Conservation (phyloP, 768 basidiomycete genomes). For the Lepiota brunneoincarnata region DNA sequence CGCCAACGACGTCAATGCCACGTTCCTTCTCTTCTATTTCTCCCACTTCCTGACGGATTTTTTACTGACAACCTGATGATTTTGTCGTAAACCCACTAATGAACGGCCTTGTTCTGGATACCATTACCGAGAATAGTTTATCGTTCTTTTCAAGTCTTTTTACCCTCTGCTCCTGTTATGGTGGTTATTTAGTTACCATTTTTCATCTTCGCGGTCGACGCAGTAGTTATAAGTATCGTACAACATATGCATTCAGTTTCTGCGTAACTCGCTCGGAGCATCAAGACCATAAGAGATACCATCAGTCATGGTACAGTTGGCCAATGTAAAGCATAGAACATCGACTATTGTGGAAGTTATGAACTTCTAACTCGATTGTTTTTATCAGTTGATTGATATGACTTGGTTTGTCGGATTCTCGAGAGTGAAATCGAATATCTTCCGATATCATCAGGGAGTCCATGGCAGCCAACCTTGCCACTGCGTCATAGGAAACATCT, state of each 20-base stretch:
- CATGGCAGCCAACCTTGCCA: too few relatives aligned
- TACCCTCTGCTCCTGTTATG: neutral
- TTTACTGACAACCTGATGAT: conserved; percentile 1
- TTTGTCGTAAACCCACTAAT: neutral
- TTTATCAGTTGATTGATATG: too few relatives aligned
- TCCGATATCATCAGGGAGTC: neutral
- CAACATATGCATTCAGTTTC: neutral
- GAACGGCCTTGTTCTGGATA: conserved; percentile 8
- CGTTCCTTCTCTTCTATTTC: neutral
- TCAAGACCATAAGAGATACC: neutral
- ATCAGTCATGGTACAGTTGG: too few relatives aligned
- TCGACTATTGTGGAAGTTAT: too few relatives aligned
- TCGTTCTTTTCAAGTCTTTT: neutral
- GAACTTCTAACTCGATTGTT: too few relatives aligned
- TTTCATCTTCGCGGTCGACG: neutral
- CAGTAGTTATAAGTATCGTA: neutral
- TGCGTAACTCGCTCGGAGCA: neutral
- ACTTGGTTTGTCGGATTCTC: neutral
- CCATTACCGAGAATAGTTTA: neutral
- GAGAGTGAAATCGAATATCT: neutral
- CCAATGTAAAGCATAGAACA: too few relatives aligned
- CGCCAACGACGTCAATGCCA: too few relatives aligned
- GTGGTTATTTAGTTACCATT: neutral
- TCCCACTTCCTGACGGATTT: neutral
- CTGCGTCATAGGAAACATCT: too few relatives aligned